These are phyloP conservation scores for Crithidia mellificae DNA, from an alignment of 208 protist genomes.

Conservation along the genomic window DNA sequence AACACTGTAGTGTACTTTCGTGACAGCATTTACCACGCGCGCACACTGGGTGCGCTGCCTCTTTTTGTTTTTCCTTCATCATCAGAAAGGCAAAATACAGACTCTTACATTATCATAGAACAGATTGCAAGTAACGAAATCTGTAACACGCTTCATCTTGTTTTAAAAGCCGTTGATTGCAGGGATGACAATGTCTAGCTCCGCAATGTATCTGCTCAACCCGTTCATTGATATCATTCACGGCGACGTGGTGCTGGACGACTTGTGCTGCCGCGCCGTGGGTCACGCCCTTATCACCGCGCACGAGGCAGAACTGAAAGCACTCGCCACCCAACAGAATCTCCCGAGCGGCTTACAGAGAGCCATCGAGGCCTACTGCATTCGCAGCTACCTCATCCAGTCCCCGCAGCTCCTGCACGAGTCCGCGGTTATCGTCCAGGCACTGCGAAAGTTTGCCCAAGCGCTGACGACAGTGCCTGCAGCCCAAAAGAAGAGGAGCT, in stretches of 20 bases:
- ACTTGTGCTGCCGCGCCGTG: conserved; percentile 45
- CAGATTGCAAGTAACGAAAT: too few relatives aligned
- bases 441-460: conserved; percentile 40
- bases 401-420: conserved; percentile 47
- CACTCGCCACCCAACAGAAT: conserved; percentile 13
- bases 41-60: too few relatives aligned
- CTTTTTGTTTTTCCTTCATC: too few relatives aligned
- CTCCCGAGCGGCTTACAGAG: conserved; percentile 41
- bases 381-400: conserved; percentile 39
- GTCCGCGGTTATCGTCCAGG: conserved; percentile 28
- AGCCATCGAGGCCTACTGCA: conserved; percentile 61
- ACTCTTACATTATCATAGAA: too few relatives aligned
- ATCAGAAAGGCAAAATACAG: too few relatives aligned
- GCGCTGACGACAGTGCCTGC: conserved; percentile 14
- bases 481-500: not conserved
- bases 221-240: conserved; percentile 69
- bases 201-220: conserved; percentile 31
- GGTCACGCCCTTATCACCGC: conserved; percentile 40
- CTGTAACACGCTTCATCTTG: too few relatives aligned
- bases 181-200: not conserved
- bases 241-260: conserved; percentile 52
- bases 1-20: too few relatives aligned
- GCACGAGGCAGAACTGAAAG: conserved; percentile 42
- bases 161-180: too few relatives aligned
- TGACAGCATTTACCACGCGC: too few relatives aligned